A percentile compares a stretch with the other conserved stretches of the same genome.
Evolutionary conservation across 2,329 filamentous ascomycete genomes (phyloP).

Genomic region (Monosporascus sp.): DNA sequence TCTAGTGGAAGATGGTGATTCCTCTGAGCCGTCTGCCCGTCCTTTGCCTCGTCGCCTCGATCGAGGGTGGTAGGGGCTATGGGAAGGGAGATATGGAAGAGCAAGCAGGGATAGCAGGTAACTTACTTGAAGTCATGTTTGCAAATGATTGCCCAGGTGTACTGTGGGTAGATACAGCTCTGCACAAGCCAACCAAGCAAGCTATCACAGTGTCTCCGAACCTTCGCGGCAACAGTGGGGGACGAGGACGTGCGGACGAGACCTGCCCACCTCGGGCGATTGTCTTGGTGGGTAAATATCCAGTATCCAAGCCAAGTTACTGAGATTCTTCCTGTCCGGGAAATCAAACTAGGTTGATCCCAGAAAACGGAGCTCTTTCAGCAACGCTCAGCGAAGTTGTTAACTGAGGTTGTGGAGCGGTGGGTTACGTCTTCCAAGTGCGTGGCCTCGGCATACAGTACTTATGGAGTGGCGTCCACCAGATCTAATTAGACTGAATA

Average conservation of each 20-base stretch:
- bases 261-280: no score
- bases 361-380: not conserved
- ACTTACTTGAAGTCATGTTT: constrained; percentile 15
- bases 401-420: not conserved
- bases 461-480: no score
- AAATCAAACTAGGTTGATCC: not conserved
- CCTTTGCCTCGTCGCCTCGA: constrained; percentile 2
- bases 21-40: not conserved
- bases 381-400: not conserved
- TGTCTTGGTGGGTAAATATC: not conserved
- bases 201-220: not conserved
- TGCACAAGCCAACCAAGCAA: not conserved
- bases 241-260: no score
- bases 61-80: constrained; percentile 2
- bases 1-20: not conserved
- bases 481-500: no score
- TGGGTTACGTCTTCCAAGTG: not conserved
- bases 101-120: not conserved
- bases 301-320: not conserved
- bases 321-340: not conserved
- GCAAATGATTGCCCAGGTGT: not conserved
- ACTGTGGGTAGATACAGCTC: not conserved
- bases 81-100: constrained; percentile 5
- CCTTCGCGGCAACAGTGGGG: not conserved
- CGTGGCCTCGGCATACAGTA: not conserved